Evolutionary conservation across 202 grass and related monocot genomes (phyloP), one percentile per base, ranked within the genome.

Genomic region (Musa balbisiana): DNA sequence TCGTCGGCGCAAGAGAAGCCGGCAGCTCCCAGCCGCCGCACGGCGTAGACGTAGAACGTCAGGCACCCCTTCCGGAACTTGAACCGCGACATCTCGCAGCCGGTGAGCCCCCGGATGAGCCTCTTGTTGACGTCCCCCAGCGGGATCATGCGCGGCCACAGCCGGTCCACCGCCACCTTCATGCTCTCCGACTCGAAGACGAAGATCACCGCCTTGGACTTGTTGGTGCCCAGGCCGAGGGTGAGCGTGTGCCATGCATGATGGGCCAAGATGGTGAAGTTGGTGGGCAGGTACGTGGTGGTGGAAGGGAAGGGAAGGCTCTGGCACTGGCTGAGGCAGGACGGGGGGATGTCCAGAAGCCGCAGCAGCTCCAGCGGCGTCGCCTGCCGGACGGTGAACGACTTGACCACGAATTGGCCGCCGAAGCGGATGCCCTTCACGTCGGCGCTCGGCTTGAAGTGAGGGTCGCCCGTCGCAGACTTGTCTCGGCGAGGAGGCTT

Each of bases 181-280:
- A 99, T 99, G 53, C 75, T 62, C 85, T 94, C 91, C 1, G 91
- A 92, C 87, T 99, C 91, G 63, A 99, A 99, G 55, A 99, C 89
- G 77, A 99, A 99, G 64, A 99, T 80, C 69, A 90, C 85, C 52
- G 66, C 91, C 84, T 99, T 99, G 75, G 95, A 95, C 84, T 99
- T 99, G 55, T 92, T 94, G 75, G 95, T 99, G 80, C 95, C 95
- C 24, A 99, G 89, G 25, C 95, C 95, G 23, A 99, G 91, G 17
- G 95, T 99, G 58, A 99, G 84, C 13, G 95, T 99, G 85, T 90
- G 95, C 95, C 95, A 99, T 53, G 95, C 95, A 79, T 94, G 91
- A 80, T 99, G 95, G 43, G 95, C 95, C 72, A 99, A 82, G 82
- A 99, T 93, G 75, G 95, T 99, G 91, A 99, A 99, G 82, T 90